phyloP scores from a whole-genome alignment of 208 protist genomes.

The Acanthamoeba lenticulata region DNA sequence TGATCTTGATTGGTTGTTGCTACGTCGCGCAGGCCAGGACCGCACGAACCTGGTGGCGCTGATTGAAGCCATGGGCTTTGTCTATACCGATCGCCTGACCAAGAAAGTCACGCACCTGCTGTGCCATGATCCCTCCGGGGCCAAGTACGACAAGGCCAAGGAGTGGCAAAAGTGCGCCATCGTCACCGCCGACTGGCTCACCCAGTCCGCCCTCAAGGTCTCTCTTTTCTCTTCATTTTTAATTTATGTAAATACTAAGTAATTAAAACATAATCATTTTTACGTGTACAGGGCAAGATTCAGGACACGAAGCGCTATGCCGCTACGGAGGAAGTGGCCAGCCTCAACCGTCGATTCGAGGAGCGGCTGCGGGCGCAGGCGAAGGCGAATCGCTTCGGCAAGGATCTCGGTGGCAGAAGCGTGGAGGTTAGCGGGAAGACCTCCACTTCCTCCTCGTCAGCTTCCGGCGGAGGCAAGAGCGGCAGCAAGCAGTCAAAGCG shows the following conservation, averaged over 20 bases:
- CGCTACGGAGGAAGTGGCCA: neutral
- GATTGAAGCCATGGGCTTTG: conserved; percentile 9
- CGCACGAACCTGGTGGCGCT: neutral
- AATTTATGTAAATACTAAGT: too few relatives aligned
- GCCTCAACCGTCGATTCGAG: neutral
- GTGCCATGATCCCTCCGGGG: neutral
- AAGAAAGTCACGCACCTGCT: conserved; percentile 39
- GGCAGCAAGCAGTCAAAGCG: neutral
- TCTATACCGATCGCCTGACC: neutral
- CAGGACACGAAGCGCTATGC: conserved; percentile 22
- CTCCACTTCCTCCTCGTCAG: neutral
- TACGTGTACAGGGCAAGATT: conserved; percentile 13
- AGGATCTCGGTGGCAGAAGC: too few relatives aligned
- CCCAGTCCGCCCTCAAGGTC: neutral
- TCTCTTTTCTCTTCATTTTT: conserved; percentile 21
- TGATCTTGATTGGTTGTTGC: neutral
- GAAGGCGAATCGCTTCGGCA: neutral
- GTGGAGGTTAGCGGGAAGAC: too few relatives aligned
- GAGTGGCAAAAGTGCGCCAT: conserved; percentile 25
- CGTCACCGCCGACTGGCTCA: neutral
- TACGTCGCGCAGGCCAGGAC: neutral
- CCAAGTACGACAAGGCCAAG: neutral
- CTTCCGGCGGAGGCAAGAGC: neutral
- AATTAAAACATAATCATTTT: too few relatives aligned
- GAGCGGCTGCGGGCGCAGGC: neutral